Conservation (phyloP, 345 rosid species). For the Capsella bursapastoris region DNA sequence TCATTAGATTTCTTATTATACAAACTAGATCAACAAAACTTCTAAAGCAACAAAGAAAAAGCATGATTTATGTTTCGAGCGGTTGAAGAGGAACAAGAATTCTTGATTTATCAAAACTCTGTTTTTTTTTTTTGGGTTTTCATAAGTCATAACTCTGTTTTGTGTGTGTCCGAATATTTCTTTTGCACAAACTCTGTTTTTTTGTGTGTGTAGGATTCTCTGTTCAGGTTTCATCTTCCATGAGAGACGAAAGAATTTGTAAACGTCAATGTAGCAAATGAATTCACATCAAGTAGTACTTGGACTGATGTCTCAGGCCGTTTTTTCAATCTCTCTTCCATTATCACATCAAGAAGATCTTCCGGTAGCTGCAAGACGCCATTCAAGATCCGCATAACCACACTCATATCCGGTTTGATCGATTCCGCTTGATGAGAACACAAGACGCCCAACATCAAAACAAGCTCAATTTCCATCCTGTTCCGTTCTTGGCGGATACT, state of each 20-base stretch:
- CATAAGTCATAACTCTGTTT: not conserved
- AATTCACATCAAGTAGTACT: slow-evolving; percentile 5
- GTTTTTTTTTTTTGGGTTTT: too few relatives aligned
- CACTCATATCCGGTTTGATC: slow-evolving; percentile 41
- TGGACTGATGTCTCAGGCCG: slow-evolving; percentile 7
- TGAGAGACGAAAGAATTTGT: slow-evolving; percentile 5
- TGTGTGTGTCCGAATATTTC: not conserved
- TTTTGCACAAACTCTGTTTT: not conserved
- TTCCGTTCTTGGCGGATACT: slow-evolving; percentile 20
- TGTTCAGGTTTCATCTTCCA: slow-evolving; percentile 29
- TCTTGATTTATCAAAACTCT: too few relatives aligned
- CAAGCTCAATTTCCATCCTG: slow-evolving; percentile 35
- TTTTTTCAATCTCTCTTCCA: slow-evolving; percentile 5
- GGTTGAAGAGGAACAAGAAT: too few relatives aligned
- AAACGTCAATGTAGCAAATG: not conserved
- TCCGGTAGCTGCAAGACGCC: slow-evolving; percentile 25
- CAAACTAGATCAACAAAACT: too few relatives aligned
- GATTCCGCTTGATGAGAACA: slow-evolving; percentile 39
- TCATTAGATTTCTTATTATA: too few relatives aligned
- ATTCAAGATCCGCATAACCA: slow-evolving; percentile 29
- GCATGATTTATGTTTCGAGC: not conserved
- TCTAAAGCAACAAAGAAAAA: slow-evolving; percentile 5
- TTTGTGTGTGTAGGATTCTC: not conserved
- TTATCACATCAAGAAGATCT: slow-evolving; percentile 21
- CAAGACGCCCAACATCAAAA: slow-evolving; percentile 45